These are phyloP conservation scores for Salix udensis DNA, from an alignment of 345 rosid genomes.

Conservation along the genomic window DNA sequence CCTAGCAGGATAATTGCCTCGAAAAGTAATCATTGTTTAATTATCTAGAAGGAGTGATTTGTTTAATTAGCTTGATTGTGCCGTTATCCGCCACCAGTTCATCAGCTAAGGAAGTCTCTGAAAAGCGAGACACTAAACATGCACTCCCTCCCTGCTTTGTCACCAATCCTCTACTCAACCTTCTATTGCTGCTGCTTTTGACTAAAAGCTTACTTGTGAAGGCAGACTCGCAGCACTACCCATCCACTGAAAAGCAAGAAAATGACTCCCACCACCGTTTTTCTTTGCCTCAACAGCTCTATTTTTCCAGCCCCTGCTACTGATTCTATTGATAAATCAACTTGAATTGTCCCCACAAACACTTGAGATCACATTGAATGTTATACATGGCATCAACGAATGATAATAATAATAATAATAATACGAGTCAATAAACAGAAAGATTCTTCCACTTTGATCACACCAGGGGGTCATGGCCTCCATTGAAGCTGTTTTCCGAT, in stretches of 20 bases:
- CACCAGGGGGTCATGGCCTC: slow-evolving; percentile 26
- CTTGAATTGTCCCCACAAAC: background rate
- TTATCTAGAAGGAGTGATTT: too few relatives aligned
- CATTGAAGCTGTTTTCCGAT: slow-evolving; percentile 45
- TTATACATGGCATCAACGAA: slow-evolving; percentile 36
- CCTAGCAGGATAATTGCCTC: too few relatives aligned
- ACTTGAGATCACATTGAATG: slow-evolving; percentile 18
- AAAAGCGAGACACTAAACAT: background rate
- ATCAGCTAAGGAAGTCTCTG: background rate
- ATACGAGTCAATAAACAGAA: slow-evolving; percentile 6
- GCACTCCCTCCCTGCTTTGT: background rate
- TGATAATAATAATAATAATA: slow-evolving; percentile 7
- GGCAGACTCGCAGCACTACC: slow-evolving; percentile 23
- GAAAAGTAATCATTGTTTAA: too few relatives aligned
- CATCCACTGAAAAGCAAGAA: slow-evolving; percentile 16
- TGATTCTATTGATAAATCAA: background rate
- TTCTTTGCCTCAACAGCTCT: background rate
- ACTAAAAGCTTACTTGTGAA: slow-evolving; percentile 38
- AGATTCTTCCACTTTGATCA: background rate
- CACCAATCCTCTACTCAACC: slow-evolving; percentile 51
- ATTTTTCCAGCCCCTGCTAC: background rate
- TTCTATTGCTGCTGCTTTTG: slow-evolving; percentile 18
- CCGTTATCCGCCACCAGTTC: background rate
- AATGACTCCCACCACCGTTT: slow-evolving; percentile 26
- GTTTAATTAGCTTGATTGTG: background rate